These are phyloP conservation scores for Ophiostoma montium DNA, from an alignment of 2,329 filamentous ascomycete species.

Conservation along the genomic window DNA sequence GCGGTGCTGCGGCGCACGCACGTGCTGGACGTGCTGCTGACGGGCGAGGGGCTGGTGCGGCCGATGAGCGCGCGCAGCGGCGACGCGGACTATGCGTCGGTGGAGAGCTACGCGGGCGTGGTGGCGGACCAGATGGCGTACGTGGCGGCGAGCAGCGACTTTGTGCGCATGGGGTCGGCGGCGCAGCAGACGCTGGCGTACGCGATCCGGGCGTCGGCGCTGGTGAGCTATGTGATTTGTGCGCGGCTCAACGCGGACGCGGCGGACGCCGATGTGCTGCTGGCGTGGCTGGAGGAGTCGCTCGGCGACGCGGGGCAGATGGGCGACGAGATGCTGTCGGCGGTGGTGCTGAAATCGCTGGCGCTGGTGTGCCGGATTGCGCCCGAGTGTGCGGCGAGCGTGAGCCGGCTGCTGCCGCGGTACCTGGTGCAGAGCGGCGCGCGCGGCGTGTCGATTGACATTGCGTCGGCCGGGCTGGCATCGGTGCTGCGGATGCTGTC, in stretches of 20 bases:
- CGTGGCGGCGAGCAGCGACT: slow-evolving; percentile 80
- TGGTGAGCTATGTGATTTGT: slow-evolving; percentile 79
- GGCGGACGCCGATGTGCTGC: slow-evolving; percentile 63
- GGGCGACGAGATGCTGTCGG: slow-evolving; percentile 62
- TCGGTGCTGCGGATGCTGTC: slow-evolving; percentile 70
- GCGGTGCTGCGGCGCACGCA: slow-evolving; percentile 45
- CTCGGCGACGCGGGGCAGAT: slow-evolving; percentile 70
- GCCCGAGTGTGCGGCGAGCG: slow-evolving; percentile 55
- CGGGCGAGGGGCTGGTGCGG: slow-evolving; percentile 34
- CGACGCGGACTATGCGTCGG: slow-evolving; percentile 39
- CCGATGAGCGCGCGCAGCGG: slow-evolving; percentile 26
- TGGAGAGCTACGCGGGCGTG: slow-evolving; percentile 55
- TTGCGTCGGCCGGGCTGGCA: slow-evolving; percentile 76
- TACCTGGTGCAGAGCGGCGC: slow-evolving; percentile 78
- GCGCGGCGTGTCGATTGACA: slow-evolving; percentile 50
- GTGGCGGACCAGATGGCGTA: slow-evolving; percentile 73
- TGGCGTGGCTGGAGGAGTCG: slow-evolving; percentile 75
- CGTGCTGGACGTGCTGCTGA: slow-evolving; percentile 61
- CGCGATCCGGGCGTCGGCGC: slow-evolving; percentile 67
- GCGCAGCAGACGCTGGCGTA: slow-evolving; percentile 81
- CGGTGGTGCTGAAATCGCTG: slow-evolving; percentile 66
- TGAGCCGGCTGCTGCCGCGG: slow-evolving; percentile 67
- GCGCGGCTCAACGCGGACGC: slow-evolving; percentile 67
- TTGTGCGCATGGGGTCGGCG: slow-evolving; percentile 68
- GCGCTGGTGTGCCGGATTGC: slow-evolving; percentile 67